These are phyloP conservation scores for Pythium phragmiticola DNA, from an alignment of 352 stramenopile genomes.

Conservation along the genomic window DNA sequence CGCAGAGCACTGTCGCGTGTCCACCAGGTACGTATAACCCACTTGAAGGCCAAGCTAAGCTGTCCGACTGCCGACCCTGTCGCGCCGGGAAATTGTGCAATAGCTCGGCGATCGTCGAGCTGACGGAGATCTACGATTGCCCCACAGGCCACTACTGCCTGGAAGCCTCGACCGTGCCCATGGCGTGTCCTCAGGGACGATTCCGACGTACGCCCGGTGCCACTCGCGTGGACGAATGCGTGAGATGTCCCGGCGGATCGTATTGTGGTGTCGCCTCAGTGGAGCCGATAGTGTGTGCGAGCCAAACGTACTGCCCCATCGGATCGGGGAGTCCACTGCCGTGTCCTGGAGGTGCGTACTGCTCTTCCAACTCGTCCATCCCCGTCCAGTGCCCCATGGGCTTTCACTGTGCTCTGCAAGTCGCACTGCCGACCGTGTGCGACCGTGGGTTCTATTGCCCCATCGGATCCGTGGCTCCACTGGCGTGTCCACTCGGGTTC, in stretches of 20 bases:
- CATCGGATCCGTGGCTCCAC: constrained; percentile 37
- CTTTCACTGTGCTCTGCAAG: constrained; percentile 64
- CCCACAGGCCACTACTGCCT: constrained; percentile 73
- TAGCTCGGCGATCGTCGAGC: constrained; percentile 55
- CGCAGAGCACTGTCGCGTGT: constrained; percentile 46
- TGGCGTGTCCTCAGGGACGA: constrained; percentile 45
- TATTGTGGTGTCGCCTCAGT: constrained; percentile 50
- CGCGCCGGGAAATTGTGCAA: constrained; percentile 74
- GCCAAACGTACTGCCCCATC: constrained; percentile 56
- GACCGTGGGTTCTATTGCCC: constrained; percentile 75
- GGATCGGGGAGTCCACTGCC: constrained; percentile 44
- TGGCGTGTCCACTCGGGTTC: constrained; percentile 81
- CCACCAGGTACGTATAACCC: constrained; percentile 64
- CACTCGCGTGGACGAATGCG: constrained; percentile 41
- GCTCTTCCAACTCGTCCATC: constrained; percentile 62
- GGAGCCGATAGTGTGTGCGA: constrained; percentile 49
- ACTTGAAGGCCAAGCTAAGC: constrained; percentile 30
- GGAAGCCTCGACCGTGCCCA: constrained; percentile 32
- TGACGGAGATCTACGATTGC: constrained; percentile 55
- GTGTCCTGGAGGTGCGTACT: constrained; percentile 75
- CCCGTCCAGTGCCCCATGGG: constrained; percentile 63
- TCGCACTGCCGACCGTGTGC: constrained; percentile 38
- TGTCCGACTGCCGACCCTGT: constrained; percentile 64
- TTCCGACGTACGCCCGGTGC: constrained; percentile 41
- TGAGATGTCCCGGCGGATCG: constrained; percentile 52